Base-by-base conservation (phyloP, 805 yeast genomes). In the Kazachstania africana region DNA sequence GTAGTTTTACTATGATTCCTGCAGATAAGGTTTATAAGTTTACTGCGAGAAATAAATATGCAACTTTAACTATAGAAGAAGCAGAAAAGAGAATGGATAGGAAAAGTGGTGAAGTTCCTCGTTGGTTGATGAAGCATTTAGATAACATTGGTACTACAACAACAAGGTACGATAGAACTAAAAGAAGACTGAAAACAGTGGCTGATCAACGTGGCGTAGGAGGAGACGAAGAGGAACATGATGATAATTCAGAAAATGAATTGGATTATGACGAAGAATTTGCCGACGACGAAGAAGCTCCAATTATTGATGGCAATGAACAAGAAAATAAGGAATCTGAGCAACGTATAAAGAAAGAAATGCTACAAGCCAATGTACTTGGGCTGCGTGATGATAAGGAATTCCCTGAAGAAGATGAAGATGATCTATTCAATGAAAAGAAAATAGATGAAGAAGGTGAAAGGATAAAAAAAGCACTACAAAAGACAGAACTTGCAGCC, bases 251-350 rank as follows among this genome's bases (percentile, higher is more conserved):
- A 36, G 84, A 81, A 41, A 96, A 87, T 42, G 96, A 85, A 49
- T 61, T 91, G 47, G 98, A 88, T 59, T 88, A 68, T 48, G 96
- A 91, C 44, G 97, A 91, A 54, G 96, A 87, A 54, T 91, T 91
- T 58, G 96, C 91, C 17, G 98, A 91, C 56, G 98, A 91, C 55
- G 98, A 91, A 60, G 98, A 88, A 54, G 97, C 97, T 2, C 98
- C 98, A 18, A 81, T 91, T 36, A 74, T 88, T 66, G 97, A 88
- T 48, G 95, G 95, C 28, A 67, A 87, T 38, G 97, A 88, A 50
- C 95, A 91, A 48, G 97, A 91, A 50, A 81, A 83, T 53, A 85
- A 80, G 53, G 80, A 84, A 39, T 80, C 85, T 31, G 95, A 91
- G 56, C 72, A 68, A 42, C 76, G 81, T 45, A 77, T 83, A 52